Base-by-base conservation (phyloP, 768 basidiomycete genomes). In the Mycena haematopus region DNA sequence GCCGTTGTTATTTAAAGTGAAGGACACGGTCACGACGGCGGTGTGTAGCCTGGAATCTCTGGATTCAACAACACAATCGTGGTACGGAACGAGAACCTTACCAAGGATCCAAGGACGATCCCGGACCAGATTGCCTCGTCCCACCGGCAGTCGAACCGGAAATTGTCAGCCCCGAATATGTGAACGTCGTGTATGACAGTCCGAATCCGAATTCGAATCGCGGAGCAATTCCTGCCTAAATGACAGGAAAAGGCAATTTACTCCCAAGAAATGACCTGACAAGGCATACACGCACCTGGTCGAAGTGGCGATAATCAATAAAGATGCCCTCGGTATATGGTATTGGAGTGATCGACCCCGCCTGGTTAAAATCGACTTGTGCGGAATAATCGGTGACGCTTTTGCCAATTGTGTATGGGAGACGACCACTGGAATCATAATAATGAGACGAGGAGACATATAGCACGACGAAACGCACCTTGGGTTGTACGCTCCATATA, bases 401-500 rank as follows among this genome's bases (percentile, higher is more conserved):
- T 72, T 86, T 85, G n/a, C 80, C 86, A 58, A 88, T 86, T 0
- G 87, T 82, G 65, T 77, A 81, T 0, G 80, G 80, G 1, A 82
- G 74, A 13, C 82, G 77, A 35, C 80, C 80, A 66, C 78, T 81
- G 52, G 6, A 52, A 7, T 46, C 29, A 29, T 21, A n/a, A 29
- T 45, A 11, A 55, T 29, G 31, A 5, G 33, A 33, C n/a, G n/a
- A n/a, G n/a, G n/a, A n/a, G n/a, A n/a, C n/a, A n/a, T 31, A 31
- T 31, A 5, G 6, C 29, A 31, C 29, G 29, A 31, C 4, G 4
- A 31, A 31, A 9, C 29, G 2, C n/a, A 80, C 84, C 84, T 78
- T 25, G 87, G 87, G 65, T 87, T 88, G 60, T 84, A 85, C 40
- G 71, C 76, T 3, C 87, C 87, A 62, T 79, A 89, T 11, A 88